A percentile compares a stretch with the other conserved stretches of the same genome.
Evolutionary conservation across 331 rosid species (phyloP).

Genomic region (Malus hybrid): DNA sequence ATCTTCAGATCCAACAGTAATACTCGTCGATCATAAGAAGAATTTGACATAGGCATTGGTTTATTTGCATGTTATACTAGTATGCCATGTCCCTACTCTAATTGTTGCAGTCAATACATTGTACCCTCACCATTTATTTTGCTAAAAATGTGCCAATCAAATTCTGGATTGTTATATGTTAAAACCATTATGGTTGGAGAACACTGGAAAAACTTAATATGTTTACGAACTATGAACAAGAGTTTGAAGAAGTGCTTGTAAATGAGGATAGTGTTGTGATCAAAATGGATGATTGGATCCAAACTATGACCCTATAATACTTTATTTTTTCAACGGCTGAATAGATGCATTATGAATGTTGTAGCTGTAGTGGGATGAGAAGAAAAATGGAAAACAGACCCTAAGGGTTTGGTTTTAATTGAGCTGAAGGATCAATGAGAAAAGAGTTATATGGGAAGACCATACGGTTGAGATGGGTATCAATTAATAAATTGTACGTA

Average conservation of each 20-base stretch:
- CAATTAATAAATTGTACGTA: not conserved
- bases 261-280: not conserved
- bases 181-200: not conserved
- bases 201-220: not conserved
- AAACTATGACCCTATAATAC: no score
- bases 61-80: not conserved
- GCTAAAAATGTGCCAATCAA: not conserved
- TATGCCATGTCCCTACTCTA: not conserved
- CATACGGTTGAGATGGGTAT: not conserved
- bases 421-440: not conserved
- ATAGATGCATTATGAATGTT: not conserved
- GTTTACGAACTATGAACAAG: not conserved
- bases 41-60: not conserved
- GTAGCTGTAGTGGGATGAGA: not conserved
- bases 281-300: no score
- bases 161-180: not conserved
- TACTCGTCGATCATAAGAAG: not conserved
- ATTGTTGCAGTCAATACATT: not conserved
- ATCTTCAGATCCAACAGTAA: not conserved
- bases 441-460: not conserved
- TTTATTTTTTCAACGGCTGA: not conserved
- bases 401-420: not conserved
- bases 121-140: not conserved
- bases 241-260: not conserved
- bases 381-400: not conserved